phyloP scores from a whole-genome alignment of 2,329 filamentous ascomycete genomes.

The Fusarium brevicatenulatum region DNA sequence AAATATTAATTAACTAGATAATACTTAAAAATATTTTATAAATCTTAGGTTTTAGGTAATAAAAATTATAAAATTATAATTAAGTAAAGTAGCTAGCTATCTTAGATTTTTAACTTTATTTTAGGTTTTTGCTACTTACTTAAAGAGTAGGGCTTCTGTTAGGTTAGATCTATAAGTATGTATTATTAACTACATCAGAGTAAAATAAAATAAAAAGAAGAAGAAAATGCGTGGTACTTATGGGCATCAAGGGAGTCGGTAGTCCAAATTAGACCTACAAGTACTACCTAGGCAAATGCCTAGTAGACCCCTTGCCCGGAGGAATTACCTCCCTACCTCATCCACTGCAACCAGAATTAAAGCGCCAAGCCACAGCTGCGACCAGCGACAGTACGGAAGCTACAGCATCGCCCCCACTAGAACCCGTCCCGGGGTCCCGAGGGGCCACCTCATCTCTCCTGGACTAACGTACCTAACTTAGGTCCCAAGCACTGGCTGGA shows the following conservation, averaged over 20 bases:
- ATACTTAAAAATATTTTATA: too few species aligned
- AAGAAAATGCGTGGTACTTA: neutral
- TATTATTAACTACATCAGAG: neutral
- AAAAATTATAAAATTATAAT: too few species aligned
- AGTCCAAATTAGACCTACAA: constrained; percentile 6
- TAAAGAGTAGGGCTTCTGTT: too few species aligned
- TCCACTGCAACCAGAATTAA: constrained; percentile 13
- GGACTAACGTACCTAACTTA: neutral
- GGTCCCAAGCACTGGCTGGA: neutral
- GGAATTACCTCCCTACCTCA: constrained; percentile 12
- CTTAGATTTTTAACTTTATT: too few species aligned
- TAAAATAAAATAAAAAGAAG: neutral
- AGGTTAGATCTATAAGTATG: too few species aligned
- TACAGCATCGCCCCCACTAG: constrained; percentile 22
- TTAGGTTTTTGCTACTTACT: too few species aligned
- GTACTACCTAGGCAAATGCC: constrained; percentile 8
- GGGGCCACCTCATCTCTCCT: constrained; percentile 37
- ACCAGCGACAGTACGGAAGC: constrained; percentile 17
- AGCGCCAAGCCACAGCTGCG: constrained; percentile 19
- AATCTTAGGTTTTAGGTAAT: too few species aligned
- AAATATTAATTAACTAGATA: too few species aligned
- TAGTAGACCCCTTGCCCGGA: constrained; percentile 25
- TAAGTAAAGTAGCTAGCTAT: too few species aligned
- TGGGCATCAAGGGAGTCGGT: neutral
- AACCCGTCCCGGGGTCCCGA: constrained; percentile 34